Conservation (phyloP, 129 eudicot genomes). For the Helianthus annuus region DNA sequence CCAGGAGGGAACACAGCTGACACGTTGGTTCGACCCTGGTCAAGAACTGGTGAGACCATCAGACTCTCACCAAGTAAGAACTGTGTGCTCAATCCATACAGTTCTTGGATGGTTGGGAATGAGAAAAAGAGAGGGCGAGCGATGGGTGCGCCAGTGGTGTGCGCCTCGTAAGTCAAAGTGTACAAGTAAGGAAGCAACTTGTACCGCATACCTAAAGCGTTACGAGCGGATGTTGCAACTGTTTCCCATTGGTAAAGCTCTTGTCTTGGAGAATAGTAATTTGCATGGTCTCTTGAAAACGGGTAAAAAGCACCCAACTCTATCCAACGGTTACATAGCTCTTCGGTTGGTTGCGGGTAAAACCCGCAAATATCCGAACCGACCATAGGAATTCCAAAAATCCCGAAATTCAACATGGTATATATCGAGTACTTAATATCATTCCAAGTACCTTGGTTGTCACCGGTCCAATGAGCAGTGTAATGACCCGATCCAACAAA, state of each 20-base stretch:
- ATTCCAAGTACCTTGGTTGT: conserved; percentile 88
- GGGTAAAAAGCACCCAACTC: conserved; percentile 95
- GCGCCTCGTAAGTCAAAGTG: conserved; percentile 84
- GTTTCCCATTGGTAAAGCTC: conserved; percentile 95
- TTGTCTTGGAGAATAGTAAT: conserved; percentile 82
- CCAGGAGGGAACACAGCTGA: conserved; percentile 75
- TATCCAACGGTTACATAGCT: conserved; percentile 97
- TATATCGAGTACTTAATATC: conserved; percentile 81
- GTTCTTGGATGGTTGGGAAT: conserved; percentile 54
- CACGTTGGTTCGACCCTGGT: conserved; percentile 62
- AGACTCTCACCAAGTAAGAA: conserved; percentile 79
- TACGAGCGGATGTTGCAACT: conserved; percentile 78
- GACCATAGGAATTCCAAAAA: conserved; percentile 96
- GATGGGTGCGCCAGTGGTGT: conserved; percentile 78
- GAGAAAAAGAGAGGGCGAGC: conserved; percentile 93
- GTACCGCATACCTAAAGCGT: conserved; percentile 94
- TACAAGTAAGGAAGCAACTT: conserved; percentile 80
- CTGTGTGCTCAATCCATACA: conserved; percentile 81
- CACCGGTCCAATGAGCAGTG: conserved; percentile 99
- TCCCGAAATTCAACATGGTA: conserved; percentile 85
- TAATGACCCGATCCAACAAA: conserved; percentile 93
- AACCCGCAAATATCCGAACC: conserved; percentile 98
- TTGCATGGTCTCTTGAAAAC: conserved; percentile 92
- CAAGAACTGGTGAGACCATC: conserved; percentile 92
- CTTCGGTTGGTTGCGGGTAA: conserved; percentile 85